Evolutionary conservation across 805 yeast genomes (phyloP).

Genomic region (Cyberlindnera misumaiensis): DNA sequence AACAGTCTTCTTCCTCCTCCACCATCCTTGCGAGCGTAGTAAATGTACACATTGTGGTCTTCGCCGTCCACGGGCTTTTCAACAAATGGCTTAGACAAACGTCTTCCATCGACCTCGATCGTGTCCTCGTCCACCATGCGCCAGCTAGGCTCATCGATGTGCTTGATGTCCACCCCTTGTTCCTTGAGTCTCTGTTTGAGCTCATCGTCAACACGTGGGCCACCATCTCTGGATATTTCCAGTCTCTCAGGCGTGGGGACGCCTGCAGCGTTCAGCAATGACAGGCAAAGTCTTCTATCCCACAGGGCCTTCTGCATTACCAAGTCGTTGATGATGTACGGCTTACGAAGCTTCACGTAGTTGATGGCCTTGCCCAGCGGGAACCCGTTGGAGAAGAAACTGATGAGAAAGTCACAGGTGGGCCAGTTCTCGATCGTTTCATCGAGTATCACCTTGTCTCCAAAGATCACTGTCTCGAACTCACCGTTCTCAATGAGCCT

Average conservation of each 20-base stretch:
- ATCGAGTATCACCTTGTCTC: slow-evolving; percentile 93
- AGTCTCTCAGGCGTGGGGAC: slow-evolving; percentile 88
- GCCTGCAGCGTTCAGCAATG: slow-evolving; percentile 67
- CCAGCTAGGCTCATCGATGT: slow-evolving; percentile 66
- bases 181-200: slow-evolving; percentile 50
- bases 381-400: slow-evolving; percentile 93
- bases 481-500: slow-evolving; percentile 88
- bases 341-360: slow-evolving; percentile 84
- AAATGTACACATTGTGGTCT: slow-evolving; percentile 92
- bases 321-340: slow-evolving; percentile 82
- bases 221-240: slow-evolving; percentile 94
- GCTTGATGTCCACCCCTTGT: slow-evolving; percentile 46
- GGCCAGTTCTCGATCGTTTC: slow-evolving; percentile 97
- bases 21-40: slow-evolving; percentile 81
- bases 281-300: slow-evolving; percentile 89
- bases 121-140: slow-evolving; percentile 86
- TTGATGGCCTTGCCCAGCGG: slow-evolving; percentile 93
- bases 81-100: slow-evolving; percentile 83
- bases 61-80: slow-evolving; percentile 99
- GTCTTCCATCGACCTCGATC: slow-evolving; percentile 63
- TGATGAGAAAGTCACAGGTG: slow-evolving; percentile 89
- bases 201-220: slow-evolving; percentile 75
- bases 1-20: slow-evolving; percentile 96
- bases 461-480: slow-evolving; percentile 93
- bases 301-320: slow-evolving; percentile 90